Evolutionary conservation across 2,329 filamentous ascomycete species (phyloP).

Genomic region (Proliferodiscus dingleyae): DNA sequence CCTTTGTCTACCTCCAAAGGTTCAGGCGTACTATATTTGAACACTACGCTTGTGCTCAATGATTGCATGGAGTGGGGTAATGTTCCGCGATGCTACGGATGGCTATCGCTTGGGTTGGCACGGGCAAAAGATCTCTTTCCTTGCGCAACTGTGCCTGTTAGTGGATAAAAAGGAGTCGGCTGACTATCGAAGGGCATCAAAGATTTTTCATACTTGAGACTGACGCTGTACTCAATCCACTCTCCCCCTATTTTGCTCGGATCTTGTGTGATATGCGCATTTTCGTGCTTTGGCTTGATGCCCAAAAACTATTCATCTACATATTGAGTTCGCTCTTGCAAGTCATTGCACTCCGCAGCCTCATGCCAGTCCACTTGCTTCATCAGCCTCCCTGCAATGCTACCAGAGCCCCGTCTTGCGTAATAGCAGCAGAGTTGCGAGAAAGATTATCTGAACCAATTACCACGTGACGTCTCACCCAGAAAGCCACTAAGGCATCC

Average conservation of each 20-base stretch:
- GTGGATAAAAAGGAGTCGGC: conserved; percentile 30
- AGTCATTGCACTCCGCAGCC: too few species aligned
- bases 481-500: too few species aligned
- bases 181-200: conserved; percentile 30
- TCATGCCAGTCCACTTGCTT: neutral
- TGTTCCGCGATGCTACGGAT: conserved; percentile 26
- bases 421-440: too few species aligned
- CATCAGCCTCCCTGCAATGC: neutral
- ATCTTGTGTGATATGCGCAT: neutral
- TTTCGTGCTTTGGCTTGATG: neutral
- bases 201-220: conserved; percentile 29
- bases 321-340: too few species aligned
- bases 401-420: neutral
- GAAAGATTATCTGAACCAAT: neutral
- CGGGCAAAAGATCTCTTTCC: conserved; percentile 31
- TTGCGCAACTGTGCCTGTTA: conserved; percentile 24
- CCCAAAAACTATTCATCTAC: neutral
- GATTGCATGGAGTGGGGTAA: conserved; percentile 32
- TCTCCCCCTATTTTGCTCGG: conserved; percentile 12
- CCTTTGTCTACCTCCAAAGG: conserved; percentile 29
- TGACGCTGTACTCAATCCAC: conserved; percentile 21
- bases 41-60: conserved; percentile 29
- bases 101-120: conserved; percentile 28
- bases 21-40: conserved; percentile 32
- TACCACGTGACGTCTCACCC: too few species aligned